Evolutionary conservation across 2,329 filamentous ascomycete genomes (phyloP).

Genomic region (Penicillium corylophilum): DNA sequence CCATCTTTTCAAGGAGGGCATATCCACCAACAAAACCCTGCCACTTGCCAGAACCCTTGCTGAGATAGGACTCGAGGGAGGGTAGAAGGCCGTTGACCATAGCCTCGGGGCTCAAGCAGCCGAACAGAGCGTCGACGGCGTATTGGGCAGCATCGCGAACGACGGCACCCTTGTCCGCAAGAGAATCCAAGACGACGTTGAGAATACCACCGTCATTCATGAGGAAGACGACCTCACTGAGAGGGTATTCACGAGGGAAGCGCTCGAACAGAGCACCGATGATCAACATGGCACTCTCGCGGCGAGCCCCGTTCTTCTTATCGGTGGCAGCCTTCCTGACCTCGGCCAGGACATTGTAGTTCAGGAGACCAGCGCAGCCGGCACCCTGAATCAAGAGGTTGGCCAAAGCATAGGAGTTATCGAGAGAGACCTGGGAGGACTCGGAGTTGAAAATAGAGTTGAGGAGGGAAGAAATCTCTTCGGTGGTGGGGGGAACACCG

Average conservation of each 20-base stretch:
- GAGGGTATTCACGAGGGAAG: slow-evolving; percentile 72
- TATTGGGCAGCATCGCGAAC: slow-evolving; percentile 93
- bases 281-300: slow-evolving; percentile 93
- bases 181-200: slow-evolving; percentile 71
- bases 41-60: slow-evolving; percentile 89
- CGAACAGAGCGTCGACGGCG: slow-evolving; percentile 84
- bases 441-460: slow-evolving; percentile 67
- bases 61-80: slow-evolving; percentile 70
- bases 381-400: slow-evolving; percentile 65
- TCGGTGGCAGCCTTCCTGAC: slow-evolving; percentile 78
- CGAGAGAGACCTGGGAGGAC: slow-evolving; percentile 67
- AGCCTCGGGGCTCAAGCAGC: slow-evolving; percentile 74
- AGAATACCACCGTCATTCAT: slow-evolving; percentile 77
- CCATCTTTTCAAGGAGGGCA: slow-evolving; percentile 85
- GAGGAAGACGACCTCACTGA: slow-evolving; percentile 78
- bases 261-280: slow-evolving; percentile 91
- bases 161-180: slow-evolving; percentile 85
- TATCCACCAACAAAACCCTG: slow-evolving; percentile 89
- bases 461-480: slow-evolving; percentile 65
- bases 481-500: slow-evolving; percentile 57
- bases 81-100: slow-evolving; percentile 81
- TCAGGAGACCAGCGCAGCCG: slow-evolving; percentile 61
- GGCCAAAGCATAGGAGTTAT: slow-evolving; percentile 64
- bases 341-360: slow-evolving; percentile 62
- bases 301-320: slow-evolving; percentile 84